These are phyloP conservation scores for Rhododendron williamsianum DNA, from an alignment of 148 eudicot genomes.

Conservation along the genomic window DNA sequence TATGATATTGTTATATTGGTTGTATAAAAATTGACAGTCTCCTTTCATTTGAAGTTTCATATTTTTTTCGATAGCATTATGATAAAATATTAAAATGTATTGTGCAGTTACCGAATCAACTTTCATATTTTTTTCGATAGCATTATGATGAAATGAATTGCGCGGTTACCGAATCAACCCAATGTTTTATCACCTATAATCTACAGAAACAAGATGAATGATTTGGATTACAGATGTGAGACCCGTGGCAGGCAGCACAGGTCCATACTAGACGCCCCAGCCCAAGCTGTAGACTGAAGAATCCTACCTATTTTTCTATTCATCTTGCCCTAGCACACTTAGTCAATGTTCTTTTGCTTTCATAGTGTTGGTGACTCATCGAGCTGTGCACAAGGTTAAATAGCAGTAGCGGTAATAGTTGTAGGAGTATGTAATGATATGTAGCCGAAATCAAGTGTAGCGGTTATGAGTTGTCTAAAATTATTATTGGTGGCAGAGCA, in stretches of 20 bases:
- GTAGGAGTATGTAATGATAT: not conserved
- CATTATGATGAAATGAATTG: not conserved
- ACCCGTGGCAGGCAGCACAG: too few species aligned
- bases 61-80: not conserved
- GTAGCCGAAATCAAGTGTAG: not conserved
- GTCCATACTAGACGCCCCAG: not conserved
- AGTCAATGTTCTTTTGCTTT: not conserved
- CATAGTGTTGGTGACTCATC: not conserved
- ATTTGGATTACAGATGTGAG: too few species aligned
- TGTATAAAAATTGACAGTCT: not conserved
- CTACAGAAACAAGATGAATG: not conserved
- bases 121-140: not conserved
- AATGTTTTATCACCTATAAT: not conserved
- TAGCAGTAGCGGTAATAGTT: not conserved
- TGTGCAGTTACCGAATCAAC: not conserved
- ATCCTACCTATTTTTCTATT: not conserved
- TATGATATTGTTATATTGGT: not conserved
- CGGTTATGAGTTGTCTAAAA: not conserved
- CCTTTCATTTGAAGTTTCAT: not conserved
- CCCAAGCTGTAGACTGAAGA: not conserved
- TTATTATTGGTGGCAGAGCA: not conserved
- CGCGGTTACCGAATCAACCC: not conserved
- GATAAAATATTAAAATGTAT: not conserved
- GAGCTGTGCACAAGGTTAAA: not conserved
- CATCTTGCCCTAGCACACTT: not conserved